Percentiles rank a stretch among this genome's conserved stretches.
phyloP scores from a whole-genome alignment of 176 grass and related monocot species.

The Sorghum bicolor region DNA sequence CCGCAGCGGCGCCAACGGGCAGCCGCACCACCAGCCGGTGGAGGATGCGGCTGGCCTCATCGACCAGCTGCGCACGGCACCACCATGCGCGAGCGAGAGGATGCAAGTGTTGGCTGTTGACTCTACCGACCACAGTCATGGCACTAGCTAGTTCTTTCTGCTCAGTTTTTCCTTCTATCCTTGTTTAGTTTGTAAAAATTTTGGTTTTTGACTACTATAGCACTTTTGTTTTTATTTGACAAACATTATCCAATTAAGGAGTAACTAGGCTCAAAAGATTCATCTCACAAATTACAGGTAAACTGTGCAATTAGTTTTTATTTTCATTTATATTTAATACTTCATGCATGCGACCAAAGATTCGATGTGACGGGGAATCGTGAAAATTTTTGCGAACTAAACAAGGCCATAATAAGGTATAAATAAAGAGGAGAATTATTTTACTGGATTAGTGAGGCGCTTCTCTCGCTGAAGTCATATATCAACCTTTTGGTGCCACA shows the following conservation, averaged over 20 bases:
- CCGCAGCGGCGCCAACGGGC: neutral
- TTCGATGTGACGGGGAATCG: no score
- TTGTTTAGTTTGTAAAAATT: no score
- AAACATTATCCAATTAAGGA: no score
- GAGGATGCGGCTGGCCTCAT: conserved; percentile 21
- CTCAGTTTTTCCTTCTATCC: neutral
- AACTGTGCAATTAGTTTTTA: no score
- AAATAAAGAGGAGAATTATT: neutral
- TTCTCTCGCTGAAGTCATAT: neutral
- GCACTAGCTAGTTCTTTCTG: neutral
- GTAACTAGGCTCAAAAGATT: no score
- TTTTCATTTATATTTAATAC: no score
- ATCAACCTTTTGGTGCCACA: neutral
- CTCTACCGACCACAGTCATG: neutral
- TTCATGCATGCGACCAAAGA: no score
- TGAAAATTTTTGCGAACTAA: no score
- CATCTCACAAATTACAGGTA: no score
- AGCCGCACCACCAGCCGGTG: conserved; percentile 18
- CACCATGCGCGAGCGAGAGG: conserved; percentile 32
- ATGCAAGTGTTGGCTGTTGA: conserved; percentile 37
- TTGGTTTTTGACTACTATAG: no score
- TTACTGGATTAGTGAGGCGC: neutral
- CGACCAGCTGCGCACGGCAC: conserved; percentile 34
- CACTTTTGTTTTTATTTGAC: neutral
- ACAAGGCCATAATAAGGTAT: no score